Evolutionary conservation across 2,329 filamentous ascomycete species (phyloP), one percentile per base, ranked within the genome.

Genomic region (Aspergillus transmontanensis): DNA sequence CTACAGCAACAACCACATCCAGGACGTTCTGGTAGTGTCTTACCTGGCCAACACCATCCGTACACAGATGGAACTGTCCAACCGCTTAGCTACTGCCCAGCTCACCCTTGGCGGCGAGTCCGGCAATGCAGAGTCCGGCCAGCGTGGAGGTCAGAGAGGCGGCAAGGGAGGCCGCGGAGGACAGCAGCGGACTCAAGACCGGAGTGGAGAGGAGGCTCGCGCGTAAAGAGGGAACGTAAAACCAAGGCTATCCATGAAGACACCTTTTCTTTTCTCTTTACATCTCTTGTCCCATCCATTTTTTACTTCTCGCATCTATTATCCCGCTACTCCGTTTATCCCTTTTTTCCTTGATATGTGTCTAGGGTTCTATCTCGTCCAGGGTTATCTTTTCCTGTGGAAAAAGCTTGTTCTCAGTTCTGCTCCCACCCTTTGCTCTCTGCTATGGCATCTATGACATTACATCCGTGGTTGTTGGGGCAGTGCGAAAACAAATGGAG

Each of bases 21-120:
- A 99, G 84, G 95, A 99, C 79, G 94, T 99, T 65, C 89, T 99
- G 70, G 94, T 98, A 80, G 94, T 99, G 73, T 96, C 93, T 71
- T 99, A 99, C 84, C 87, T 99, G 69, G 93, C 95, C 79, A 99
- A 98, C 86, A 97, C 93, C 70, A 97, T 98, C 82, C 93, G 94
- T 80, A 98, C 94, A 71, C 95, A 99, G 84, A 97, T 99, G 83
- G 95, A 98, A 76, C 89, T 99, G 64, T 96, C 94, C 69, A 96
- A 98, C 86, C 89, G 94, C 68, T 85, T 99, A 75, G 94, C 94
- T 59, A 95, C 89, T n/a, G 88, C 90, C 68, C 86, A 86, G 72
- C 84, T 94, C 61, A 86, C 84, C 12, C 80, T 86, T 68, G 84
- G 83, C 65, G 81, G 80, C 54, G 83, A 84, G 66, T 76, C 70